Percentiles rank a stretch among this genome's conserved stretches.
These are phyloP conservation scores for Suillus plorans DNA, from an alignment of 768 basidiomycete genomes.

Conservation along the genomic window DNA sequence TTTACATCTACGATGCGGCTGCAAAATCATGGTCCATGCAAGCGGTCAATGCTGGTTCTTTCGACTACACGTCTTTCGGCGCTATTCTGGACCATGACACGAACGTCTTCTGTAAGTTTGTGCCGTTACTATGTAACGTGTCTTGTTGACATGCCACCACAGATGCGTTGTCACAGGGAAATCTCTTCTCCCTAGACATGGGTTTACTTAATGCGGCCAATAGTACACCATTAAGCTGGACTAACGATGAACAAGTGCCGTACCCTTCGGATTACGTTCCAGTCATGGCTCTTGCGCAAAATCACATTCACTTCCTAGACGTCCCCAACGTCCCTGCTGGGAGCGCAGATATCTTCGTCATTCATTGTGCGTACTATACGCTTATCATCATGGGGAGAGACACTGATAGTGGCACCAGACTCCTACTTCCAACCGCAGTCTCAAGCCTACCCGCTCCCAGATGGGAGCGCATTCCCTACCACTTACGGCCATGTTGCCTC, in stretches of 20 bases:
- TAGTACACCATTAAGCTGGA: constrained; percentile 61
- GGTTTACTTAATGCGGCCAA: constrained; percentile 59
- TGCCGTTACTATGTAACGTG: background rate
- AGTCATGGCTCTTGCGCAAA: constrained; percentile 80
- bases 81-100: constrained; percentile 94
- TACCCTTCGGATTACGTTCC: constrained; percentile 64
- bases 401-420: constrained; percentile 40
- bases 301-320: constrained; percentile 83
- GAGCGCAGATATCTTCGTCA: constrained; percentile 76
- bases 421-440: constrained; percentile 75
- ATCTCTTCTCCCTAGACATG: constrained; percentile 73
- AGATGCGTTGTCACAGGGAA: constrained; percentile 71
- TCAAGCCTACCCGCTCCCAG: constrained; percentile 51
- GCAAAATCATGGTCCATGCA: constrained; percentile 81
- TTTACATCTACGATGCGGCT: constrained; percentile 81
- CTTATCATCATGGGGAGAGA: no score
- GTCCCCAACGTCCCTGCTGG: constrained; percentile 69
- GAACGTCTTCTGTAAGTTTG: constrained; percentile 74
- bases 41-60: constrained; percentile 46
- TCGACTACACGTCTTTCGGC: constrained; percentile 62
- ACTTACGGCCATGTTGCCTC: constrained; percentile 67
- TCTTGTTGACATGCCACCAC: background rate
- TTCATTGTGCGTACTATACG: constrained; percentile 66
- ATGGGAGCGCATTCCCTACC: constrained; percentile 60
- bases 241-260: constrained; percentile 52